phyloP scores from a whole-genome alignment of 805 yeast genomes.

The Ogataea thermomethanolica region DNA sequence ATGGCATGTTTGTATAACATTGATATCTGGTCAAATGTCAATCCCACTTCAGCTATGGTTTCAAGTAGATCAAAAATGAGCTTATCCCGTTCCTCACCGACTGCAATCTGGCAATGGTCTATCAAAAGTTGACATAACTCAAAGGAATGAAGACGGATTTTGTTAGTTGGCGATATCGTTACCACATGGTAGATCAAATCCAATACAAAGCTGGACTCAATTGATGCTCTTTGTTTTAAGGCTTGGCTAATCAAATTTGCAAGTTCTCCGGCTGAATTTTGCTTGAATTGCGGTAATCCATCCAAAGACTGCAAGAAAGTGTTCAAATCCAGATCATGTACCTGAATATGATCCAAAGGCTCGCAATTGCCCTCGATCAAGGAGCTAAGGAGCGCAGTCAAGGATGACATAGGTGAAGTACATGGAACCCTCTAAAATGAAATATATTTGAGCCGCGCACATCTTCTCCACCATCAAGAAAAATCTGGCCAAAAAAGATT shows the following conservation, averaged over 20 bases:
- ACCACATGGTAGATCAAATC: slow-evolving; percentile 16
- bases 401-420: background rate
- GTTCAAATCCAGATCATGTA: background rate
- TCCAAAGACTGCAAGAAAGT: slow-evolving; percentile 3
- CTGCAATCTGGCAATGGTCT: background rate
- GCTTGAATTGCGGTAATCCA: background rate
- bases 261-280: background rate
- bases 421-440: slow-evolving; percentile 1
- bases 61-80: slow-evolving; percentile 5
- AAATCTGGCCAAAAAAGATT: slow-evolving; percentile 7
- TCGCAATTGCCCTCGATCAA: slow-evolving; percentile 1
- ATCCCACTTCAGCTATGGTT: slow-evolving; percentile 20
- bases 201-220: slow-evolving; percentile 12
- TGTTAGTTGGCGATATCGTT: slow-evolving; percentile 22
- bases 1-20: slow-evolving; percentile 12
- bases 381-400: background rate
- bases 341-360: background rate
- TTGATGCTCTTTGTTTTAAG: background rate
- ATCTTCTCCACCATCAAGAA: slow-evolving; percentile 7
- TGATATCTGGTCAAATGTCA: slow-evolving; percentile 10
- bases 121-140: slow-evolving; percentile 12
- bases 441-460: slow-evolving; percentile 12
- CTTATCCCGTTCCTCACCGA: background rate
- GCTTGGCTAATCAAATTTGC: background rate
- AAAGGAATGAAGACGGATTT: slow-evolving; percentile 14